phyloP scores from a whole-genome alignment of 345 rosid species.

The Pistacia vera region DNA sequence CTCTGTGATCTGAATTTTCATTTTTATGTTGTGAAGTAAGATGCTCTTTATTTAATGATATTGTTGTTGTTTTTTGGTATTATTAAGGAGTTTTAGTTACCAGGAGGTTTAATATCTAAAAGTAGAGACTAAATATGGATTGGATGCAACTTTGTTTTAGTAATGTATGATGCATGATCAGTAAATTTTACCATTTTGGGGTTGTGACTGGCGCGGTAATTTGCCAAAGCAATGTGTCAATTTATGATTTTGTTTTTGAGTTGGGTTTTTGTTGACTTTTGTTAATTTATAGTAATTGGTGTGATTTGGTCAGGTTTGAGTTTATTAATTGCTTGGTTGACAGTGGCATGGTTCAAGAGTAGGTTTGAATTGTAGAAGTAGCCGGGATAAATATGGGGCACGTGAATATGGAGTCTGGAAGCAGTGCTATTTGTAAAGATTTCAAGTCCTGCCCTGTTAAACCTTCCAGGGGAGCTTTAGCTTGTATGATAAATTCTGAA shows the following conservation, averaged over 20 bases:
- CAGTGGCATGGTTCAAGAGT: conserved; percentile 20
- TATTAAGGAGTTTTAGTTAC: too few relatives aligned
- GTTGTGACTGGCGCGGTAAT: neutral
- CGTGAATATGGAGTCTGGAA: conserved; percentile 38
- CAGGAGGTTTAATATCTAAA: too few relatives aligned
- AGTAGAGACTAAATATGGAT: too few relatives aligned
- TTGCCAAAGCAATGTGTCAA: neutral
- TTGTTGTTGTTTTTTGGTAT: too few relatives aligned
- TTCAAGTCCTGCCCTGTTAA: conserved; percentile 27
- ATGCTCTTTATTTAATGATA: neutral
- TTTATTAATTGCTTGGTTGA: conserved; percentile 9
- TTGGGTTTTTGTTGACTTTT: neutral
- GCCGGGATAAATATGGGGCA: conserved; percentile 49
- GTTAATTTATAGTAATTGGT: neutral
- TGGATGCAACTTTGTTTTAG: too few relatives aligned
- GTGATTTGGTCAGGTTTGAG: conserved; percentile 11
- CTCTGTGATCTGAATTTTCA: neutral
- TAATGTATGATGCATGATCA: neutral
- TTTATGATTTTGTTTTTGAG: neutral
- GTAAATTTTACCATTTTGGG: neutral
- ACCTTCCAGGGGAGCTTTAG: conserved; percentile 48
- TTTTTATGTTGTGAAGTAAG: neutral
- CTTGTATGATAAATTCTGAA: conserved; percentile 71
- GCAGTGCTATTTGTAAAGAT: conserved; percentile 35
- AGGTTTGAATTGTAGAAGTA: conserved; percentile 25